Conservation (phyloP, 352 stramenopile genomes). For the Bremia lactucae region DNA sequence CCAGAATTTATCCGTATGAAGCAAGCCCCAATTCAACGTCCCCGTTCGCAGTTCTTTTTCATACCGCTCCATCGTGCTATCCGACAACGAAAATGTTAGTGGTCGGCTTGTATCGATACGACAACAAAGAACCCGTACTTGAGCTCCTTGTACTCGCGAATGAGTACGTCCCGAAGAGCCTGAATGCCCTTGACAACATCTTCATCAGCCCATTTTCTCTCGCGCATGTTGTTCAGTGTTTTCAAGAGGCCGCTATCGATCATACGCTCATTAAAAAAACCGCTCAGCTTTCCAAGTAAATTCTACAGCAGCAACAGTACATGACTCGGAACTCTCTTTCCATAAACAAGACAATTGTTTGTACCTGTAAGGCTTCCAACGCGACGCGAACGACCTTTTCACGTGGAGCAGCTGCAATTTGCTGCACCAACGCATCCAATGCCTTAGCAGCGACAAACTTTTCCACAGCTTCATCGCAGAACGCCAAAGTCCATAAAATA, state of each 20-base stretch:
- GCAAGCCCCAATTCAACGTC: constrained; percentile 90
- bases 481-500: constrained; percentile 94
- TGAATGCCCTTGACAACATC: constrained; percentile 87
- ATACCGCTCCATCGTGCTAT: constrained; percentile 93
- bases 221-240: constrained; percentile 87
- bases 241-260: constrained; percentile 93
- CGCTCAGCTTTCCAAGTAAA: constrained; percentile 65
- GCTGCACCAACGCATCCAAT: constrained; percentile 61
- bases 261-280: constrained; percentile 90
- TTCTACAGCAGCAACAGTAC: constrained; percentile 43
- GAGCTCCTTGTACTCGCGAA: constrained; percentile 82
- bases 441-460: constrained; percentile 62
- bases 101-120: too few relatives aligned
- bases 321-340: too few relatives aligned
- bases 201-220: constrained; percentile 92
- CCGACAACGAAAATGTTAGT: background rate
- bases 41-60: constrained; percentile 92
- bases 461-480: constrained; percentile 74
- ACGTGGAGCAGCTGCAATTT: constrained; percentile 87
- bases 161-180: constrained; percentile 65
- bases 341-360: background rate
- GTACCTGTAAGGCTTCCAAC: constrained; percentile 85
- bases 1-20: constrained; percentile 98
- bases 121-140: constrained; percentile 39
- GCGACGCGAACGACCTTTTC: constrained; percentile 96